phyloP scores from a whole-genome alignment of 2,329 filamentous ascomycete species.

The Ophiostoma pallidulum region DNA sequence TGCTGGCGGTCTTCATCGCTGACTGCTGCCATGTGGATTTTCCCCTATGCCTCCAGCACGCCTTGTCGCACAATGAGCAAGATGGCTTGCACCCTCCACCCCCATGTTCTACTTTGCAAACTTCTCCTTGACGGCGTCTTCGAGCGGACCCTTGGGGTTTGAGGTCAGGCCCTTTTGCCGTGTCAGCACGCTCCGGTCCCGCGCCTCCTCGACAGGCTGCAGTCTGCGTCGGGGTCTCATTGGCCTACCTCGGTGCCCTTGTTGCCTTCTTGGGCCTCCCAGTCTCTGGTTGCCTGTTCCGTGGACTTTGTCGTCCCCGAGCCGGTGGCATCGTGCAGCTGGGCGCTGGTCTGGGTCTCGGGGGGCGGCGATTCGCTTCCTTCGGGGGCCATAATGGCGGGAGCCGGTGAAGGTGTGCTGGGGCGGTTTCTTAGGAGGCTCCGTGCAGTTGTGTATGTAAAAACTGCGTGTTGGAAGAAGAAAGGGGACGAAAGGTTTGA shows the following conservation, averaged over 20 bases:
- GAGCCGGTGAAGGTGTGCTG: slow-evolving; percentile 9
- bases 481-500: too few species aligned
- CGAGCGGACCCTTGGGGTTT: slow-evolving; percentile 58
- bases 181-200: too few species aligned
- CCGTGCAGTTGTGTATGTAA: not conserved
- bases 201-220: too few species aligned
- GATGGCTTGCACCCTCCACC: too few species aligned
- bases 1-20: too few species aligned
- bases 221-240: slow-evolving; percentile 33
- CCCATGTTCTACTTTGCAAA: slow-evolving; percentile 51
- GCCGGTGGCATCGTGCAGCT: slow-evolving; percentile 50
- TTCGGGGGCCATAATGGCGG: slow-evolving; percentile 51
- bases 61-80: too few species aligned
- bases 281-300: slow-evolving; percentile 38
- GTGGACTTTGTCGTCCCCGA: slow-evolving; percentile 46
- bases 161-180: slow-evolving; percentile 33
- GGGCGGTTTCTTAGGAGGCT: not conserved
- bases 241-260: slow-evolving; percentile 8
- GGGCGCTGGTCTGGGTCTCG: slow-evolving; percentile 54
- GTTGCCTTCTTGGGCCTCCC: not conserved
- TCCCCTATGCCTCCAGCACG: too few species aligned
- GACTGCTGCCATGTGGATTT: too few species aligned
- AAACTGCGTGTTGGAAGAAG: too few species aligned
- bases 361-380: slow-evolving; percentile 73
- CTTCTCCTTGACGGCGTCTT: slow-evolving; percentile 51